phyloP scores from a whole-genome alignment of 140 eudicot genomes.

The Bidens hawaiensis region DNA sequence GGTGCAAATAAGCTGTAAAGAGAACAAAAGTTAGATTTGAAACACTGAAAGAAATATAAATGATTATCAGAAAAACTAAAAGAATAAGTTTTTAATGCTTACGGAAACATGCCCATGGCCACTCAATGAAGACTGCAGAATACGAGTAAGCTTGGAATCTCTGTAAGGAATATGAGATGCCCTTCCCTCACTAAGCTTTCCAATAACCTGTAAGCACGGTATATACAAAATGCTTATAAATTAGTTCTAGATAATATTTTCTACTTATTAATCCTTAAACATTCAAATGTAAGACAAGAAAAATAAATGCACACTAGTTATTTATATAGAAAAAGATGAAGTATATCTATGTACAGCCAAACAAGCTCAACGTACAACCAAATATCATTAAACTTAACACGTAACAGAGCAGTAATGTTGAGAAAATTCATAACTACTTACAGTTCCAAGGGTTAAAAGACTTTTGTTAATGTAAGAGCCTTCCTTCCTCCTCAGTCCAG shows the following conservation, averaged over 20 bases:
- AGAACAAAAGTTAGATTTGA: constrained; percentile 13
- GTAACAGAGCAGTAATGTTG: not conserved
- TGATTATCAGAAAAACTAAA: constrained; percentile 14
- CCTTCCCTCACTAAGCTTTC: constrained; percentile 97
- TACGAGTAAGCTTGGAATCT: constrained; percentile 98
- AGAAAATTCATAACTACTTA: constrained; percentile 33
- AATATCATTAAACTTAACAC: constrained; percentile 2
- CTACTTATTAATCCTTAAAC: not conserved
- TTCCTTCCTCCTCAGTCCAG: constrained; percentile 96
- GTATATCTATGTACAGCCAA: not conserved
- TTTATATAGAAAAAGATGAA: not conserved
- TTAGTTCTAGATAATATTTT: not conserved
- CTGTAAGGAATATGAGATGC: constrained; percentile 98
- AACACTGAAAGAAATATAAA: constrained; percentile 5
- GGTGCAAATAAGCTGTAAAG: constrained; percentile 88
- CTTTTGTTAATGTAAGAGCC: constrained; percentile 98
- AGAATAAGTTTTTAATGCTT: constrained; percentile 26
- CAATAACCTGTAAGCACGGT: constrained; percentile 61
- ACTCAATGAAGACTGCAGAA: constrained; percentile 92
- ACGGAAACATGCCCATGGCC: constrained; percentile 99
- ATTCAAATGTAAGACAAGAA: not conserved
- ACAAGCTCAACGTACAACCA: not conserved
- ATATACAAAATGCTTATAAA: not conserved
- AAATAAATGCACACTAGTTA: not conserved
- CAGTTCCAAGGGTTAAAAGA: constrained; percentile 98